Evolutionary conservation across 179 eudicot genomes (phyloP), one percentile per base, ranked within the genome.

Genomic region (Amaranthus tricolor): DNA sequence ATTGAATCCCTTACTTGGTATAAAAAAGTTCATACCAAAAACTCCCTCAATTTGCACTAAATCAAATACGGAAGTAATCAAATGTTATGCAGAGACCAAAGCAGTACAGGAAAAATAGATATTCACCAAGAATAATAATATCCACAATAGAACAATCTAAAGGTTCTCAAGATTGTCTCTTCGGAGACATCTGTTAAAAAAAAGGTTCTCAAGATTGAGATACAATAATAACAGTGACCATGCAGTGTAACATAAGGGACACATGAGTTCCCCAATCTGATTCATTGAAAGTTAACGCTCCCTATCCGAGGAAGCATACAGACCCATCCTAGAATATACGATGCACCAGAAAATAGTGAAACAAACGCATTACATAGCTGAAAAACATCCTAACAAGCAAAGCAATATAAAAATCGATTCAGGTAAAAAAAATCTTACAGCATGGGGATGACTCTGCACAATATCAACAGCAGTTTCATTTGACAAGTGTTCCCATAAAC

Each of bases 401-500:
- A 65, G 12, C 60, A 59, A 31, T 31, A 31, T 31, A 2, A 45
- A 19, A 9, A 63, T 52, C 24, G 13, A 76, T 3, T 13, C 16
- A 51, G 49, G 49, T 31, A 70, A 68, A 79, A 66, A 70, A 68
- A 79, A 66, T 61, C 96, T 89, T 88, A 90, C 96, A 6, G 86
- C 81, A 60, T 79, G 93, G 15, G 96, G 96, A 81, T 90, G 82
- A 71, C 71, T 87, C 57, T 85, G 83, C 83, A 90, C 93, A 68
- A 90, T 90, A 21, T 90, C 91, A 78, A 90, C 96, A 74, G 96
- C 96, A 58, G 82, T 83, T 85, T 90, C 89, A 78, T 90, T 90
- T 73, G 84, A 83, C 88, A 90, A 73, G 84, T 89, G 93, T 76
- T 90, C 96, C 96, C 96, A 90, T 79, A 90, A 80, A 77, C 96